phyloP scores from a whole-genome alignment of 1,284 basidiomycete species.

The Melampsora americana region DNA sequence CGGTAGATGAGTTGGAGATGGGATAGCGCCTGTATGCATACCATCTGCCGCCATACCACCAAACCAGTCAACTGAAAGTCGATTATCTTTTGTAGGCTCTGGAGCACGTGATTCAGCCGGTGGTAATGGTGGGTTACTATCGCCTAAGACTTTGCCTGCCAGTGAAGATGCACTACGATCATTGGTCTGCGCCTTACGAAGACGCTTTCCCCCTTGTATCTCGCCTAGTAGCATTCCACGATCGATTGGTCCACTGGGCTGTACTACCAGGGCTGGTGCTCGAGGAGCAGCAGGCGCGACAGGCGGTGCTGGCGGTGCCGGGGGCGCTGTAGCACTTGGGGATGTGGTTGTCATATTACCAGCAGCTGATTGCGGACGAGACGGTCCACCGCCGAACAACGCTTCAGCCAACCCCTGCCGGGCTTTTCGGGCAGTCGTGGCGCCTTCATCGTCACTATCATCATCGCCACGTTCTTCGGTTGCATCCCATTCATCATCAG shows the following conservation, averaged over 20 bases:
- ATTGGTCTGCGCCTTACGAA: slow-evolving; percentile 76
- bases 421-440: slow-evolving; percentile 59
- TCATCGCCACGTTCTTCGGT: slow-evolving; percentile 70
- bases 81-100: slow-evolving; percentile 50
- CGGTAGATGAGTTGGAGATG: slow-evolving; percentile 48
- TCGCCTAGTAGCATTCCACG: slow-evolving; percentile 71
- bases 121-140: slow-evolving; percentile 68
- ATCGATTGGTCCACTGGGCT: slow-evolving; percentile 58
- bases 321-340: slow-evolving; percentile 51
- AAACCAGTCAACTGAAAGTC: slow-evolving; percentile 89
- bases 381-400: slow-evolving; percentile 66
- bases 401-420: slow-evolving; percentile 71
- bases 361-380: slow-evolving; percentile 43
- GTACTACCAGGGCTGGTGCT: slow-evolving; percentile 48
- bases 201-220: slow-evolving; percentile 73
- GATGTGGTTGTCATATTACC: slow-evolving; percentile 52
- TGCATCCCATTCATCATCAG: slow-evolving; percentile 77
- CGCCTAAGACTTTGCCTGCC: slow-evolving; percentile 71
- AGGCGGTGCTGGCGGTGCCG: slow-evolving; percentile 55
- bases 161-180: slow-evolving; percentile 72
- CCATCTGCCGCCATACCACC: slow-evolving; percentile 76
- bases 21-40: slow-evolving; percentile 40
- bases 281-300: slow-evolving; percentile 47
- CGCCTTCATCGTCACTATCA: slow-evolving; percentile 75
- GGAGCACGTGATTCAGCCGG: slow-evolving; percentile 61